Conservation (phyloP, 139 green algal genomes). For the Chlorella sp. region DNA sequence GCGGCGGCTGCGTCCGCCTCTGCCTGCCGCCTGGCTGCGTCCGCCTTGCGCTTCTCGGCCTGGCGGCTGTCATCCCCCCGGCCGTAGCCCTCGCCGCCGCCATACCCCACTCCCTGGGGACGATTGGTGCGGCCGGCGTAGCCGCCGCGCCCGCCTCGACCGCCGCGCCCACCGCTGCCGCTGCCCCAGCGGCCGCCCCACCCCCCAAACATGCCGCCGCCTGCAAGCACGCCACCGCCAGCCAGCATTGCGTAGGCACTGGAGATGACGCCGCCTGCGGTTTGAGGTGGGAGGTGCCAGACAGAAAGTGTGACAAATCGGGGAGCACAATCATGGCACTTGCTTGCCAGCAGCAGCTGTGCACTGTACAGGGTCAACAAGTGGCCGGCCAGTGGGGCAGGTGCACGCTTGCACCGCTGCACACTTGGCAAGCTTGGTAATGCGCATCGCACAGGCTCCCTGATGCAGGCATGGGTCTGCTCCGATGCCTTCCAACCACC, state of each 20-base stretch:
- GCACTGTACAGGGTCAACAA: no score
- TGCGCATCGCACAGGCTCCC: no score
- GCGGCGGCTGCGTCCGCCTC: background rate
- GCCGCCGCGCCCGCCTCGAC: background rate
- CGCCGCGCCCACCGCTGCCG: background rate
- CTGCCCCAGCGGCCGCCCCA: background rate
- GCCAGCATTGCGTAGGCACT: background rate
- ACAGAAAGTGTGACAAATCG: no score
- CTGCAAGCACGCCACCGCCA: background rate
- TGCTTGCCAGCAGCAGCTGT: no score
- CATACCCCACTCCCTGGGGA: slow-evolving; percentile 14
- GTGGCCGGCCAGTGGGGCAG: no score
- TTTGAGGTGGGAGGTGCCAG: no score
- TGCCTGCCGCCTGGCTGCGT: slow-evolving; percentile 11
- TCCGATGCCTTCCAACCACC: no score
- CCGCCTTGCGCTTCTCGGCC: background rate
- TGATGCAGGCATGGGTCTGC: no score
- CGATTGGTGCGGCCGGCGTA: background rate
- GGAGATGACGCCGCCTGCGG: no score
- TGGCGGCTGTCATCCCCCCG: background rate
- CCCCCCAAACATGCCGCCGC: background rate
- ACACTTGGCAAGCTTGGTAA: no score
- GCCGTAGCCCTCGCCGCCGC: slow-evolving; percentile 1
- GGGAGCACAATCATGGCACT: no score
- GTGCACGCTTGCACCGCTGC: no score